phyloP scores from a whole-genome alignment of 2,329 filamentous ascomycete genomes.

The Tolypocladium inflatum region DNA sequence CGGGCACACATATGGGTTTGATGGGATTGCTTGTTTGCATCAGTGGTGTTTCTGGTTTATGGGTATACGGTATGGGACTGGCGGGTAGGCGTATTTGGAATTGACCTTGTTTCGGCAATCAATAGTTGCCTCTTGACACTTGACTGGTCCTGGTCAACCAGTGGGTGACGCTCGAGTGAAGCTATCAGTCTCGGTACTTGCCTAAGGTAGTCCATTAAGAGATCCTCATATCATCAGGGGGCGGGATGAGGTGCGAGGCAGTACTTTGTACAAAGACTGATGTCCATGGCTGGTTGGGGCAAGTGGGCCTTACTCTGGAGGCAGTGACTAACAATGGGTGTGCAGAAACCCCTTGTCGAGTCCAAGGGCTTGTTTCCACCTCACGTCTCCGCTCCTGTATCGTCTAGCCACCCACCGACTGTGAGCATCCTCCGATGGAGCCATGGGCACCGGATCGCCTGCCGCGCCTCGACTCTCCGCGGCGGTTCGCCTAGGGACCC shows the following conservation, averaged over 20 bases:
- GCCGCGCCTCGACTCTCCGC: too few species aligned
- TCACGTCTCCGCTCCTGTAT: too few species aligned
- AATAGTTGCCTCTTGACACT: background rate
- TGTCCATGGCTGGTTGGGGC: background rate
- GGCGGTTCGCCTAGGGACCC: too few species aligned
- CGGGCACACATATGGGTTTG: background rate
- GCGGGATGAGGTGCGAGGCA: background rate
- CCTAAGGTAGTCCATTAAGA: background rate
- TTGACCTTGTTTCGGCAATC: background rate
- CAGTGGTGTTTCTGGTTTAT: background rate
- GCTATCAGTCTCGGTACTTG: background rate
- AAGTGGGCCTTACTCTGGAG: too few species aligned
- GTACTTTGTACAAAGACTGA: too few species aligned
- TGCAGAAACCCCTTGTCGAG: too few species aligned
- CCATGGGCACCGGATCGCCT: too few species aligned
- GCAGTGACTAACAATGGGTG: too few species aligned
- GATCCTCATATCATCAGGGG: background rate
- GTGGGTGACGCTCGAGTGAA: background rate
- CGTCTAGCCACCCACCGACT: too few species aligned
- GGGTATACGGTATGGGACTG: background rate
- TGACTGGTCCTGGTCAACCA: background rate
- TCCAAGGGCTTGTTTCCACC: too few species aligned
- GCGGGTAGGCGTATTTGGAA: background rate
- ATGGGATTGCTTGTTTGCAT: background rate
- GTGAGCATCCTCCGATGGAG: background rate